Evolutionary conservation across 2,329 filamentous ascomycete genomes (phyloP), one percentile per base, ranked within the genome.

Genomic region (Magnaporthiopsis rhizophila): DNA sequence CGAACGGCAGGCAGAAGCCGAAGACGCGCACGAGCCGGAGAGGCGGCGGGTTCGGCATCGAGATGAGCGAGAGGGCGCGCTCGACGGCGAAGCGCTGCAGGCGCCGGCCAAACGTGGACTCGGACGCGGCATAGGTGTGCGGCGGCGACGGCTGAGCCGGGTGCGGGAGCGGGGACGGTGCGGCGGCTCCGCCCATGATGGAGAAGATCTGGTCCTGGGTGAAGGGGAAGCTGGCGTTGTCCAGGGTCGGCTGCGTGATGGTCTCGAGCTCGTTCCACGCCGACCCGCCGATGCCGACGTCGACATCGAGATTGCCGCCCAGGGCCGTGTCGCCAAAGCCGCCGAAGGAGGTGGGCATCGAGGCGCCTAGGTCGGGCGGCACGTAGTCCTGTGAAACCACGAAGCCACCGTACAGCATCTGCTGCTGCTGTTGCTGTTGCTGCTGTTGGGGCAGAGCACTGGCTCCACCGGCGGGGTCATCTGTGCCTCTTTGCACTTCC

Each of bases 61-160:
- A 76, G 3, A 90, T 78, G 1, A 93, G 75, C 3, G 78, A 75
- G 65, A 87, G 84, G 0, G 82, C 89, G 32, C 80, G 75, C 74
- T 96, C 90, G 0, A 87, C 69, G 2, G 86, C 81, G 63, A 80
- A 80, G 58, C 83, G 84, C 61, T 91, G 89, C 5, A 96, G 77
- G 5, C 89, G 83, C 9, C 90, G 85, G 13, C 86, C 86, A 69
- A 96, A 93, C 0, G 83, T 87, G 1, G 79, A 77, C 72, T 93
- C 90, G 32, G 85, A 79, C 65, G 83, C 82, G 12, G 85, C 81
- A 71, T 88, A 87, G 0, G 85, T 86, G 8, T 32, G 53, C 28
- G 73, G 76, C 0, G 84, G 82, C 1, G 77, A 67, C 1, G 78
- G 74, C 21, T 83, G 72, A 0, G 74, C 67, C 8, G 72, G 71